Base-by-base conservation (phyloP, 2,329 filamentous ascomycete genomes). In the Thermothelomyces thermophilus region DNA sequence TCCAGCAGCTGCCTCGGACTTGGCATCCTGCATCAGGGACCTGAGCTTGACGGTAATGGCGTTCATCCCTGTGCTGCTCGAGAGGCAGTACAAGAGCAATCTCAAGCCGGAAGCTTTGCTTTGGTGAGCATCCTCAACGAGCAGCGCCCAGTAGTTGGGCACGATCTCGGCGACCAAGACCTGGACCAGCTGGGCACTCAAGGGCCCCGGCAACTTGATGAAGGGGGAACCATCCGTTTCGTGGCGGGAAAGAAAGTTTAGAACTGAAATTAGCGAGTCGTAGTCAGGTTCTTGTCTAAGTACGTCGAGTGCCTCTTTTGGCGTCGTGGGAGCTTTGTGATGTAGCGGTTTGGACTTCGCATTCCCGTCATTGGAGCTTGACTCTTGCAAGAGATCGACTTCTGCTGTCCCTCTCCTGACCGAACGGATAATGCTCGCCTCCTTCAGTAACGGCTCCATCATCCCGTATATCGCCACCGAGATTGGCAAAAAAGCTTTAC, bases 121-220 rank as follows among this genome's bases (percentile, higher is more conserved):
- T 51, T 58, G 17, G 47, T 52, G 22, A 2, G 62, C 64, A n/a
- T 68, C 70, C 50, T 78, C 75, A 33, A 72, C 68, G 14, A 91
- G 62, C 8, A 80, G 61, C 3, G 73, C 63, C 91, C 93, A 97
- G 67, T 91, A 95, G 62, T 90, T 87, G 1, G 87, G 86, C 7
- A 89, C 72, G 22, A 86, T 90, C 28, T 83, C 79, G 14, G 78
- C 83, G 51, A 94, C 81, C 31, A 98, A 70, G 3, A 80, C 70
- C 62, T 90, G 83, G 46, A 91, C 73, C 28, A 96, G 79, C 59
- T 90, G 86, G 17, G 88, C 82, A 50, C 82, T 79, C 53, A 80
- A 70, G 1, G 90, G 83, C 28, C 77, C 77, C 3, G 88, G 83
- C 2, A 72, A 66, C 39, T 74, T 71, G 43, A 91, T 74, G 57